Percentiles rank a stretch among this genome's conserved stretches.
Evolutionary conservation across 1,284 basidiomycete species (phyloP).

Genomic region (Xerocomus nothofagi): DNA sequence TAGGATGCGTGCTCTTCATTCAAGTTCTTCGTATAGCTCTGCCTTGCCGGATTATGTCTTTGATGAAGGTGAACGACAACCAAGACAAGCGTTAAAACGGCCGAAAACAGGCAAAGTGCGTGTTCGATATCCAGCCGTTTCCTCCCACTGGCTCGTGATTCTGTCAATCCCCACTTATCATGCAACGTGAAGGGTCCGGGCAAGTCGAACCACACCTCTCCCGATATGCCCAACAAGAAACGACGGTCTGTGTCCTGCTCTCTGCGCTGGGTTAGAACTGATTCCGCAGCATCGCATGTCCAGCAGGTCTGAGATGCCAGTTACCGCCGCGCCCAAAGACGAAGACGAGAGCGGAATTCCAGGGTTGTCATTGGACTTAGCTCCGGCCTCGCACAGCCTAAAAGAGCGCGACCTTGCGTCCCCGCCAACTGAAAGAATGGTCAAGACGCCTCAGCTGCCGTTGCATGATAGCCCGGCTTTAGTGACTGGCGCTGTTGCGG

Average conservation of each 20-base stretch:
- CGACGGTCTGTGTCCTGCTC: conserved; percentile 45
- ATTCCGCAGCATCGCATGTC: conserved; percentile 26
- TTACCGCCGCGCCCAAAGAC: conserved; percentile 35
- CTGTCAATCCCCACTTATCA: conserved; percentile 20
- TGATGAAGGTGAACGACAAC: conserved; percentile 75
- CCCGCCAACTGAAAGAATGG: conserved; percentile 45
- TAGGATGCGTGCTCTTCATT: conserved; percentile 14
- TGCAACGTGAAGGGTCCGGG: conserved; percentile 50
- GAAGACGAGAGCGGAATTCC: conserved; percentile 41
- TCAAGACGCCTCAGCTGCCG: conserved; percentile 64
- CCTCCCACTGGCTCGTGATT: conserved; percentile 13
- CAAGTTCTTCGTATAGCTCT: conserved; percentile 45
- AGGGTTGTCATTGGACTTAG: conserved; percentile 35
- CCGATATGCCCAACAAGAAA: conserved; percentile 77
- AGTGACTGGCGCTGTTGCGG: conserved; percentile 49
- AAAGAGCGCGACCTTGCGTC: conserved; percentile 40
- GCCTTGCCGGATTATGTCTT: conserved; percentile 82
- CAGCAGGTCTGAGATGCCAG: conserved; percentile 42
- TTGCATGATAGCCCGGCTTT: conserved; percentile 65
- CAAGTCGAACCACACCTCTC: conserved; percentile 62
- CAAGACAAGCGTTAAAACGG: conserved; percentile 59
- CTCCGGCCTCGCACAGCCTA: conserved; percentile 32
- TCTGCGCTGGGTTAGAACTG: conserved; percentile 22
- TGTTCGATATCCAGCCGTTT: conserved; percentile 19
- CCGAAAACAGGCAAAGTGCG: conserved; percentile 76